Percentiles rank a stretch among this genome's conserved stretches.
Evolutionary conservation across 495 filamentous ascomycete species (phyloP).

Genomic region (Cryomyces minteri): DNA sequence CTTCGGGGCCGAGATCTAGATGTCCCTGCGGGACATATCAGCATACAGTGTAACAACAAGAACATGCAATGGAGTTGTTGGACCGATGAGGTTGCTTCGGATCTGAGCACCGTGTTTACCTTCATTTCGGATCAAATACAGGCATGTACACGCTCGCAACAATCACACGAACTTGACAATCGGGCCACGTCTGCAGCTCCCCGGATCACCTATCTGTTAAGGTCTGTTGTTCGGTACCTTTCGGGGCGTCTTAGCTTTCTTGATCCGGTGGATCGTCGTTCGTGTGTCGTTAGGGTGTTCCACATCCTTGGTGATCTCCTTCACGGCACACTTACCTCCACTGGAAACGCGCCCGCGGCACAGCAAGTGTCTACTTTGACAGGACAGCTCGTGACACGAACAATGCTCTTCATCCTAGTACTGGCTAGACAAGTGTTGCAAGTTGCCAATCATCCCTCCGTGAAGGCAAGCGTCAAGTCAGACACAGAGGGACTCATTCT

Average conservation of each 20-base stretch:
- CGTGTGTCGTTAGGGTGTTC: slow-evolving; percentile 3
- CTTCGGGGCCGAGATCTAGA: slow-evolving; percentile 25
- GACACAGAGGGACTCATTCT: neutral
- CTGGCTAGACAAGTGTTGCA: slow-evolving; percentile 9
- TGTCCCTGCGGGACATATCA: slow-evolving; percentile 12
- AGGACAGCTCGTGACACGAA: neutral
- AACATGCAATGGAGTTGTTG: slow-evolving; percentile 13
- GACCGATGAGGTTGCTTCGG: slow-evolving; percentile 13
- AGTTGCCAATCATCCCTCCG: slow-evolving; percentile 6
- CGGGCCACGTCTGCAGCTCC: too few relatives aligned
- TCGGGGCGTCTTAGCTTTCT: neutral
- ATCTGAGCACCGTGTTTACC: neutral
- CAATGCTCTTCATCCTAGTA: slow-evolving; percentile 6
- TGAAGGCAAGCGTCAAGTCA: slow-evolving; percentile 1
- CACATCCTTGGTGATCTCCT: neutral
- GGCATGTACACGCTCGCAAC: too few relatives aligned
- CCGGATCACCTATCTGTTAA: neutral
- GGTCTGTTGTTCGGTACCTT: neutral
- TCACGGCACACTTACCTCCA: neutral
- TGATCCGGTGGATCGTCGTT: neutral
- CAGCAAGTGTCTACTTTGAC: neutral
- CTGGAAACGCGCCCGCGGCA: neutral
- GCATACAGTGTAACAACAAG: slow-evolving; percentile 3
- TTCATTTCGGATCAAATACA: too few relatives aligned
- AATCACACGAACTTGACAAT: too few relatives aligned